Evolutionary conservation across 2,329 filamentous ascomycete genomes (phyloP), one percentile per base, ranked within the genome.

Genomic region (Penicillium sp.): DNA sequence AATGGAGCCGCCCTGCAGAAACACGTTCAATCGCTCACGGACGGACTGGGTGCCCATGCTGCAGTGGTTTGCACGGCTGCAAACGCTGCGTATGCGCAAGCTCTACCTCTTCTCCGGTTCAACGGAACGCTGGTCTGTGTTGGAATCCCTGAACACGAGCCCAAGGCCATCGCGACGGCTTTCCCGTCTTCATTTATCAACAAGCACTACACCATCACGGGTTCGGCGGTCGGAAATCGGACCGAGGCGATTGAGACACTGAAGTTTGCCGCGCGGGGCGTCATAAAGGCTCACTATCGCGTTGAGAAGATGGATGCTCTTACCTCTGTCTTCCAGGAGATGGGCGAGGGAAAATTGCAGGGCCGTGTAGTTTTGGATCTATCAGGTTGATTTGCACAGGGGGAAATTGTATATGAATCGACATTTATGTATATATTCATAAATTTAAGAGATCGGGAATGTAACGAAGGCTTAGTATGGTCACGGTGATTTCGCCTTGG

Each of bases 11-110:
- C 77, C 9, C 71, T 85, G 4, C 77, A 76, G 11, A 78, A 79
- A 31, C 81, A 85, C 26, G 83, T 88, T 29, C 79, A 82, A 57
- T 77, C 75, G 37, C 65, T 84, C 2, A 84, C 84, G 0, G 62
- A 56, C 14, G 79, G 77, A 2, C 82, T 84, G 0, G 71, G 84
- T 2, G 62, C 60, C 4, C 62, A 65, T 82, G 86, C 50, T 81
- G 85, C 84, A 0, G 69, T 88, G 16, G 83, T 87, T 14, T 80
- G 79, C 58, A 79, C 79, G 1, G 75, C 76, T 31, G 75, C 73
- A 23, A 80, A 82, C 55, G 71, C 69, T 28, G 79, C 79, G 1
- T 83, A 82, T 64, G 72, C 71, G 34, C 80, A 82, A 68, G 75
- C 75, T 3, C 56, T 81, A 46, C 70, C 68, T 40, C 71, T 81